Evolutionary conservation across 2,329 filamentous ascomycete species (phyloP).

Genomic region (Magnaporthales sp.): DNA sequence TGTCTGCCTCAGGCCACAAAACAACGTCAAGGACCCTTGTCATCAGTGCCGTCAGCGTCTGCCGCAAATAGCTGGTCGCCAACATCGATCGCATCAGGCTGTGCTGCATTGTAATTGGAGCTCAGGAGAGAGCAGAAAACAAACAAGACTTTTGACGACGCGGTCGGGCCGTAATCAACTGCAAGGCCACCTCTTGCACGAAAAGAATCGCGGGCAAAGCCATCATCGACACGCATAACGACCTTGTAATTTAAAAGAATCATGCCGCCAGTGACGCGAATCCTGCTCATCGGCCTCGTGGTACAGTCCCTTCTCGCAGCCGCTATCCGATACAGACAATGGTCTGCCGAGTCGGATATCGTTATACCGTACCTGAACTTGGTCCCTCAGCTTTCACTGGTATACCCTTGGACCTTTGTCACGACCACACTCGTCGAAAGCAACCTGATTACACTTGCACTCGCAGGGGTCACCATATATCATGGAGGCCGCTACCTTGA

Average conservation of each 20-base stretch:
- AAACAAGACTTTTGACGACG: not conserved
- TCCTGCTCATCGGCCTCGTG: constrained; percentile 65
- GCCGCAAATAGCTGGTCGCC: not conserved
- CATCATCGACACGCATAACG: not conserved
- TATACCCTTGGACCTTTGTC: constrained; percentile 90
- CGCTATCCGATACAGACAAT: constrained; percentile 64
- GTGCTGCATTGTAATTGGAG: not conserved
- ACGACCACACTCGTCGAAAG: constrained; percentile 84
- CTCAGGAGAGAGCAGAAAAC: not conserved
- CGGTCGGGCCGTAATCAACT: not conserved
- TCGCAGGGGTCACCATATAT: constrained; percentile 73
- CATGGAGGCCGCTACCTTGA: constrained; percentile 93
- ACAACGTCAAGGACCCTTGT: not conserved
- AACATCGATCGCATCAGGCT: not conserved
- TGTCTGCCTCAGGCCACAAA: not conserved
- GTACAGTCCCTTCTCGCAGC: constrained; percentile 77
- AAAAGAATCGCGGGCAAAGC: not conserved
- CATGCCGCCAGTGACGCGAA: constrained; percentile 83
- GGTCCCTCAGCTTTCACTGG: constrained; percentile 71
- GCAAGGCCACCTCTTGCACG: not conserved
- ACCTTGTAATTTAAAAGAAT: not conserved
- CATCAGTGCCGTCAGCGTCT: not conserved
- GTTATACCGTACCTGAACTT: constrained; percentile 82
- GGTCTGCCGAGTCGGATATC: constrained; percentile 52
- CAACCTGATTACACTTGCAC: constrained; percentile 77